Conservation (phyloP, 495 filamentous ascomycete genomes). For the Aspergillus wentii region DNA sequence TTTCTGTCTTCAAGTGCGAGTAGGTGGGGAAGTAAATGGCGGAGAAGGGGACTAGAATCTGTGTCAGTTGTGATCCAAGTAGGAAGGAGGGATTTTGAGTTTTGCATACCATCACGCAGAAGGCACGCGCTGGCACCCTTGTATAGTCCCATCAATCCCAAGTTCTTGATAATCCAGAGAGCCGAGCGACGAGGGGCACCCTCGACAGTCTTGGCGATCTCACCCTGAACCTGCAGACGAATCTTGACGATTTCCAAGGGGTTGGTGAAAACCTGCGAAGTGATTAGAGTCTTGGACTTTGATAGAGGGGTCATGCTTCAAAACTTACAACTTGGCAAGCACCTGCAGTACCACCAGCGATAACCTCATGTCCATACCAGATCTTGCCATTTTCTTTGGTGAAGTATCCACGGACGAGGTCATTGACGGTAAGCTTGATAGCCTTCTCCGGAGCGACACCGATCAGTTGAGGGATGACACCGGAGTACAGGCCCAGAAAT, state of each 20-base stretch:
- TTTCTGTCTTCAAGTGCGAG: constrained; percentile 85
- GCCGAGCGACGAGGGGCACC: constrained; percentile 81
- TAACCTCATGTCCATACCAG: constrained; percentile 62
- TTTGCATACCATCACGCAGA: constrained; percentile 64
- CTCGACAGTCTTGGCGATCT: constrained; percentile 84
- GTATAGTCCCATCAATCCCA: constrained; percentile 93
- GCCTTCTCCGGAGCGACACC: constrained; percentile 98
- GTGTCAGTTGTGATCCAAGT: constrained; percentile 10
- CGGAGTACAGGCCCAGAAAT: constrained; percentile 83
- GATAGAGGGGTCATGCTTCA: neutral
- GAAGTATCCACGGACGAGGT: constrained; percentile 74
- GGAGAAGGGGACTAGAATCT: constrained; percentile 72
- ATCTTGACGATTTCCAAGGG: constrained; percentile 99
- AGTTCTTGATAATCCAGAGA: constrained; percentile 94
- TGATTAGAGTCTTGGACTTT: constrained; percentile 1
- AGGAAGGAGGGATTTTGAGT: neutral
- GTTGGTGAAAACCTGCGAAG: constrained; percentile 80
- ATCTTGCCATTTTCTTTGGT: constrained; percentile 75
- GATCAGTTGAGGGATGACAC: constrained; percentile 89
- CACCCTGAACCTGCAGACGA: constrained; percentile 93
- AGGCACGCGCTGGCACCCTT: constrained; percentile 96
- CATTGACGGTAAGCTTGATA: constrained; percentile 97
- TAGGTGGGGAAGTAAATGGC: constrained; percentile 99
- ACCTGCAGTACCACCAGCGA: constrained; percentile 88
- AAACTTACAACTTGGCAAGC: constrained; percentile 90